Evolutionary conservation across 164 flowering plant genomes (phyloP).

Genomic region (Nymphaea thermarum): DNA sequence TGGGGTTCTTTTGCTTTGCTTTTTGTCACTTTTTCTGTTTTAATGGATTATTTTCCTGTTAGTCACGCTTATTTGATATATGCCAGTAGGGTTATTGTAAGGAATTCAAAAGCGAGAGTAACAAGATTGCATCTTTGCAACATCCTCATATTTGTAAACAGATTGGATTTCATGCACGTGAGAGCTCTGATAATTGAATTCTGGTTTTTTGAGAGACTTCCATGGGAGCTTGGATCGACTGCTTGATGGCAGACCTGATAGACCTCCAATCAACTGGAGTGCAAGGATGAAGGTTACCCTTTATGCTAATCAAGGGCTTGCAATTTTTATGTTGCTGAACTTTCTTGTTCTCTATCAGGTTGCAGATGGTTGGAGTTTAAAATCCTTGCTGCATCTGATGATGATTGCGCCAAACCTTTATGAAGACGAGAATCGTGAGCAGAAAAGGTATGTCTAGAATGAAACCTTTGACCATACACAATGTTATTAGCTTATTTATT

Average conservation of each 20-base stretch:
- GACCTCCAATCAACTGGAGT: conserved; percentile 69
- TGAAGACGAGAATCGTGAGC: too few species aligned
- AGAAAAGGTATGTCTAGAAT: too few species aligned
- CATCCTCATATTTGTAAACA: conserved; percentile 87
- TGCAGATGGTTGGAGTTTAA: too few species aligned
- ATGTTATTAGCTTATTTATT: too few species aligned
- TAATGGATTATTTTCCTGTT: not conserved
- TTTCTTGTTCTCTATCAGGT: too few species aligned
- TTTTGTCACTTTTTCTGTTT: not conserved
- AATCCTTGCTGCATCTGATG: too few species aligned
- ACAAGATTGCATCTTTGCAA: conserved; percentile 70
- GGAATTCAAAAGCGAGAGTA: conserved; percentile 68
- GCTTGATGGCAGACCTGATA: conserved; percentile 74
- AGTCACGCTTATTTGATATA: not conserved
- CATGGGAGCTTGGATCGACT: conserved; percentile 94
- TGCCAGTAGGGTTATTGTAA: conserved; percentile 33
- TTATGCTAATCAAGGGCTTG: too few species aligned
- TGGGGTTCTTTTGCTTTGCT: not conserved
- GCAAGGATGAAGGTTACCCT: too few species aligned
- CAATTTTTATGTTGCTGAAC: too few species aligned
- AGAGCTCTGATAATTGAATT: conserved; percentile 74
- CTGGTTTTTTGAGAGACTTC: conserved; percentile 73
- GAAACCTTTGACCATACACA: too few species aligned
- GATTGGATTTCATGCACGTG: conserved; percentile 90
- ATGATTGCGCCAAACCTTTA: too few species aligned